These are phyloP conservation scores for Neofusicoccum kwambonambiense DNA, from an alignment of 2,329 filamentous ascomycete species.

Conservation along the genomic window DNA sequence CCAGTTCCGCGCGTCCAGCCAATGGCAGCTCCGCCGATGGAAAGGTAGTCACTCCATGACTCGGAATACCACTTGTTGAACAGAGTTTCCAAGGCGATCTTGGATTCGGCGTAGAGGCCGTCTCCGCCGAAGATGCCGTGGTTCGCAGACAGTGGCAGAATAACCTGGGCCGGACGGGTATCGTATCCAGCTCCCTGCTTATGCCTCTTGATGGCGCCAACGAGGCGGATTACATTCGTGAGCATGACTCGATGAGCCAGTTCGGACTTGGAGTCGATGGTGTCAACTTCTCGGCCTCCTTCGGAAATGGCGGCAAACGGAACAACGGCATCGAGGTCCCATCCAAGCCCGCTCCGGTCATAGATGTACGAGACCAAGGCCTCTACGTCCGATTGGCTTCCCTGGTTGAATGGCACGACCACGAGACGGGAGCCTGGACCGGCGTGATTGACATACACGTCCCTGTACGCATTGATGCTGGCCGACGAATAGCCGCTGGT, in stretches of 20 bases:
- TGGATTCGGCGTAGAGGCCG: slow-evolving; percentile 47
- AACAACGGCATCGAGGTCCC: too few relatives aligned
- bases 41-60: slow-evolving; percentile 39
- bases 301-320: too few relatives aligned
- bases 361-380: slow-evolving; percentile 41
- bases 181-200: not conserved
- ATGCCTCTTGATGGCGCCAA: too few relatives aligned
- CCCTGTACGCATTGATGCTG: slow-evolving; percentile 34
- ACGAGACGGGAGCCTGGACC: slow-evolving; percentile 35
- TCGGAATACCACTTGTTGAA: slow-evolving; percentile 39
- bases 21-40: slow-evolving; percentile 43
- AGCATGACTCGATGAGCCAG: too few relatives aligned
- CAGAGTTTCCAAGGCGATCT: slow-evolving; percentile 40
- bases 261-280: too few relatives aligned
- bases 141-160: slow-evolving; percentile 47
- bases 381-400: slow-evolving; percentile 41
- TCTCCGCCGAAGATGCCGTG: slow-evolving; percentile 46
- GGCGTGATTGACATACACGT: slow-evolving; percentile 35
- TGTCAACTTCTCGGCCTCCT: too few relatives aligned
- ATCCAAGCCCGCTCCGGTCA: slow-evolving; percentile 24
- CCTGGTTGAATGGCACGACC: slow-evolving; percentile 43
- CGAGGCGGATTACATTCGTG: too few relatives aligned
- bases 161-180: slow-evolving; percentile 30
- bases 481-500: slow-evolving; percentile 35
- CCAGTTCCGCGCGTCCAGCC: slow-evolving; percentile 49